These are phyloP conservation scores for Rhododendron henanense DNA, from an alignment of 148 eudicot species.

Conservation along the genomic window DNA sequence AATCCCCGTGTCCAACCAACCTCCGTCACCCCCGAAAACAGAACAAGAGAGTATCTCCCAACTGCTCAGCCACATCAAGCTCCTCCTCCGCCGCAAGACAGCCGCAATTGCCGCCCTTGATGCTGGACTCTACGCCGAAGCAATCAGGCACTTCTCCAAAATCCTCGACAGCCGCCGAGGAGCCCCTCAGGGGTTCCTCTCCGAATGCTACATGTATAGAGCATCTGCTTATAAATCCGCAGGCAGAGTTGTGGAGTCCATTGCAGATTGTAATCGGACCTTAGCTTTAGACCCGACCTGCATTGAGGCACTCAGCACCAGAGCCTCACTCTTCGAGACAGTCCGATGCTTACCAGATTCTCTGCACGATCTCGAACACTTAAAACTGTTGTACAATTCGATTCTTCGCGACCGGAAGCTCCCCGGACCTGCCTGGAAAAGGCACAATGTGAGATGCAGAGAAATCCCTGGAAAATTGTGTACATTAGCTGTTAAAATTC, in stretches of 20 bases:
- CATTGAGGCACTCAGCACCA: conserved; percentile 52
- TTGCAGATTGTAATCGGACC: conserved; percentile 77
- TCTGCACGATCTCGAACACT: conserved; percentile 91
- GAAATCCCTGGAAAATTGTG: conserved; percentile 78
- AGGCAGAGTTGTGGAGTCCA: conserved; percentile 65
- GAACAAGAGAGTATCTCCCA: conserved; percentile 64
- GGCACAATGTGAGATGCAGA: conserved; percentile 50
- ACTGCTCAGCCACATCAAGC: conserved; percentile 73
- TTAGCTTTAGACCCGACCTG: conserved; percentile 71
- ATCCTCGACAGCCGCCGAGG: conserved; percentile 83
- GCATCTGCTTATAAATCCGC: conserved; percentile 65
- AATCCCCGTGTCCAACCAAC: conserved; percentile 17
- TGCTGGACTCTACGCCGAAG: conserved; percentile 76
- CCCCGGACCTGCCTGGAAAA: conserved; percentile 86
- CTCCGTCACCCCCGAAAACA: conserved; percentile 39
- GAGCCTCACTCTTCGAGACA: conserved; percentile 70
- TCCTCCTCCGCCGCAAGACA: conserved; percentile 81
- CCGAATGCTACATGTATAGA: conserved; percentile 84
- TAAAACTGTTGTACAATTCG: conserved; percentile 71
- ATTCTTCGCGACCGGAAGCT: conserved; percentile 68
- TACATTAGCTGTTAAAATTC: conserved; percentile 48
- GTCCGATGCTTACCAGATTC: conserved; percentile 80
- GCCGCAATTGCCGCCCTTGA: conserved; percentile 84
- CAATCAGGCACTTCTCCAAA: conserved; percentile 89
- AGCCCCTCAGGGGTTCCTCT: conserved; percentile 79